Base-by-base conservation (phyloP, 2,329 filamentous ascomycete genomes). In the Periconia sp. region DNA sequence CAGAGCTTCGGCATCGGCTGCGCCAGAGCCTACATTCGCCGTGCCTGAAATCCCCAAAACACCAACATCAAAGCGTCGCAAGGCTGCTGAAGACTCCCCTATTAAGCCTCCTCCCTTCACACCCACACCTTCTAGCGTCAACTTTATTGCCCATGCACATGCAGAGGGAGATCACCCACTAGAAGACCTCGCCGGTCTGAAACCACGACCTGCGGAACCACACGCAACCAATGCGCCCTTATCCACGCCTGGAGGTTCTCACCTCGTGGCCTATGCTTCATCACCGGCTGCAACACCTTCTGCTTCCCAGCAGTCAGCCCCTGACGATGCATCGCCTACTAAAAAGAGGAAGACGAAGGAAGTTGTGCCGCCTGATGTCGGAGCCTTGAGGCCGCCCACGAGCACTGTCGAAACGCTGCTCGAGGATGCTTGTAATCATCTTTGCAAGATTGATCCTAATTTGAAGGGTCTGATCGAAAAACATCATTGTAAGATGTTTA, bases 401-500 rank as follows among this genome's bases (percentile, higher is more conserved):
- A 79, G 79, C 1, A 88, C 87, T n/a, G 88, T 86, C 4, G 81
- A 80, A 13, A 88, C 81, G 36, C 71, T 96, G 12, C 79, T 97
- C 2, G 78, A 88, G 29, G 80, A 90, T 59, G 92, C 90, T 3
- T 83, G 86, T 51, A 81, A 81, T 7, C 86, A 95, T 69, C 76
- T 97, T 5, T 79, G 92, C 54, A 77, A 76, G 12, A 79, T 88
- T 4, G 92, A 96, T 57, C 75, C 84, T 8, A 85, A 85, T 24
- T 80, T 96, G 64, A 80, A 83, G 57, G 76, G 81, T 0, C 70
- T 96, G 13, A 83, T 96, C 35, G 84, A 88, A 43, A 81, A 83
- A 43, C 80, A 95, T 62, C 82, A 81, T 48, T 97, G 92, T 69
- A 79, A 78, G 40, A 73, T 94, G 12, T 97, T 97, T 72, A 88